A percentile compares a stretch with the other conserved stretches of the same genome.
Evolutionary conservation across 2,329 filamentous ascomycete genomes (phyloP).

Genomic region (Penicillium olsonii): DNA sequence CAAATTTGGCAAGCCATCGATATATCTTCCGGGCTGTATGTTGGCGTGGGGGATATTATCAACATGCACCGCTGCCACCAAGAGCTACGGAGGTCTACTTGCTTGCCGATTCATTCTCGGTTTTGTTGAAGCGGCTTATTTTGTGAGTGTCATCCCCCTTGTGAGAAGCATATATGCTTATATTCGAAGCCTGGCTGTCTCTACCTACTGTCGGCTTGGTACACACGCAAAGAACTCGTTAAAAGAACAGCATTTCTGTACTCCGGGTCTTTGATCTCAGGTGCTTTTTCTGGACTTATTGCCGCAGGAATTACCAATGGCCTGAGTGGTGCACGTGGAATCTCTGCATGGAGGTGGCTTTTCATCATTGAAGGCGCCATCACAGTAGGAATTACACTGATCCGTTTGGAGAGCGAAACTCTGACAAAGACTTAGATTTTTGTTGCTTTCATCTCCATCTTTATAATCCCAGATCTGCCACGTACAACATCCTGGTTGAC

Average conservation of each 20-base stretch:
- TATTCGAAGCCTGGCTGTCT: not conserved
- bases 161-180: conserved; percentile 11
- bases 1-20: conserved; percentile 52
- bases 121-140: conserved; percentile 35
- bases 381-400: conserved; percentile 25
- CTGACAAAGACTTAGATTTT: not conserved
- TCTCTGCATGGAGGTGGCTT: conserved; percentile 34
- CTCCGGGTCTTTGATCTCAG: conserved; percentile 52
- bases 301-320: conserved; percentile 53
- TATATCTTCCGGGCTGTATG: conserved; percentile 58
- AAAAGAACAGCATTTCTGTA: conserved; percentile 56
- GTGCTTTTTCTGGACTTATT: conserved; percentile 57
- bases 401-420: not conserved
- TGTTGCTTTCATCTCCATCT: not conserved
- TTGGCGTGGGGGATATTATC: conserved; percentile 64
- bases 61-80: conserved; percentile 42
- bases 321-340: conserved; percentile 35
- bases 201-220: conserved; percentile 54
- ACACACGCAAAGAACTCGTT: conserved; percentile 64
- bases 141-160: conserved; percentile 50
- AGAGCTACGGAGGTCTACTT: conserved; percentile 53
- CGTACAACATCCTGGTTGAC: not conserved
- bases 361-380: conserved; percentile 44
- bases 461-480: not conserved
- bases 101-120: conserved; percentile 50